A percentile compares a stretch with the other conserved stretches of the same genome.
Evolutionary conservation across 2,329 filamentous ascomycete genomes (phyloP).

Genomic region (Cadophora gregata): DNA sequence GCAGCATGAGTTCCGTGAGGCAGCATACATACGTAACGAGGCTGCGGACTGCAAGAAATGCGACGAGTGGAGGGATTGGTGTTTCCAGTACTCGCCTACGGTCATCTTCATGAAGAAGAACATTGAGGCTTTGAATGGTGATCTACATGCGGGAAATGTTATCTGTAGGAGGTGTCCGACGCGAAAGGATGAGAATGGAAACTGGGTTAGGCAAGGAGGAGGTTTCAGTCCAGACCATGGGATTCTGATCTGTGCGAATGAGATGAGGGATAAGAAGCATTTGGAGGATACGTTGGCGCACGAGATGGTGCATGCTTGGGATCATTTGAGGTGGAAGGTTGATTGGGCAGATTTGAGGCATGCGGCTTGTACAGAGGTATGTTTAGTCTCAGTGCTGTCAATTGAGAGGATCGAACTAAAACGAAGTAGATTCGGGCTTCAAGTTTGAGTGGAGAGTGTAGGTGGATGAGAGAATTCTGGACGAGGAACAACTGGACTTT

Average conservation of each 20-base stretch:
- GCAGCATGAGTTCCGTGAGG: slow-evolving; percentile 76
- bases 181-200: slow-evolving; percentile 52
- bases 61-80: slow-evolving; percentile 82
- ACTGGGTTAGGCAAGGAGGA: slow-evolving; percentile 68
- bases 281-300: slow-evolving; percentile 94
- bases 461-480: slow-evolving; percentile 87
- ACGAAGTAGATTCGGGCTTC: slow-evolving; percentile 80
- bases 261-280: slow-evolving; percentile 79
- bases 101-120: slow-evolving; percentile 87
- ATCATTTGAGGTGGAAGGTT: slow-evolving; percentile 89
- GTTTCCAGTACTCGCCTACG: slow-evolving; percentile 82
- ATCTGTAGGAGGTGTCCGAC: slow-evolving; percentile 79
- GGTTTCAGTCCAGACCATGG: slow-evolving; percentile 88
- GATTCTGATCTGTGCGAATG: slow-evolving; percentile 92
- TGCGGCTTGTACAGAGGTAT: slow-evolving; percentile 90
- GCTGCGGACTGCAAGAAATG: slow-evolving; percentile 79
- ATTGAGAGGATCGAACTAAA: slow-evolving; percentile 31
- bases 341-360: slow-evolving; percentile 84
- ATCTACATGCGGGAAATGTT: slow-evolving; percentile 76
- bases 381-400: slow-evolving; percentile 33
- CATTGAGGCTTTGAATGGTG: slow-evolving; percentile 78
- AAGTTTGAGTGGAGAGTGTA: slow-evolving; percentile 91
- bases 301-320: slow-evolving; percentile 98
- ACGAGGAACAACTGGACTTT: slow-evolving; percentile 85
- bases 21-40: slow-evolving; percentile 77